Evolutionary conservation across 106 monocot genomes (phyloP), one percentile per base, ranked within the genome.

Genomic region (Ottelia alismoides): DNA sequence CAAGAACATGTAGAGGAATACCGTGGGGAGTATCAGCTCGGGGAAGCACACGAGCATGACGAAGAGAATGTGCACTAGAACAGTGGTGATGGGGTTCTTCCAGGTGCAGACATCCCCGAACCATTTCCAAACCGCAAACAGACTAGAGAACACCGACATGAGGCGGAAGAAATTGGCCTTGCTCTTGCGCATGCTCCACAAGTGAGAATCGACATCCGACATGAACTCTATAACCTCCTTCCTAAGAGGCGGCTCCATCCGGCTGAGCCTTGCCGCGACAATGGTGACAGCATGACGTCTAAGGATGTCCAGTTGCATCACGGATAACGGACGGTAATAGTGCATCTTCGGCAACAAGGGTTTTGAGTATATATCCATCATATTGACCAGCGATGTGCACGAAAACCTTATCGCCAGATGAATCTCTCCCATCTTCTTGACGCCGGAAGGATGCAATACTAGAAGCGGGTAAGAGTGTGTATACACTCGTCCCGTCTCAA

Each of bases 351-450:
- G 88, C 2, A 80, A 62, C 9, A 84, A 65, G 3, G 84, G 88
- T 27, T 58, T 50, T 0, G 73, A 47, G 59, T 89, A 84, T 1
- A 59, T 51, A 2, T 59, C 56, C 62, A 89, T 58, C 43, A 62
- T 63, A 47, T 72, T 74, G 22, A 69, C n/a, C 0, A 71, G 20
- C 0, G 83, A 79, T 0, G 70, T 65, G 4, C 70, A 61, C 0
- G 84, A 74, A 64, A 89, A 89, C 22, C 84, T 58, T 28, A 89
- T 66, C 1, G 84, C 88, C 20, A 89, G 57, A 60, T 84, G 84
- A 9, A 89, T 58, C 61, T 89, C 88, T 0, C 88, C 88, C 83
- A 80, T 84, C 58, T 77, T 83, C 62, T 80, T 89, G n/a, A n/a
- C n/a, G n/a, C n/a, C n/a, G 0, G 84, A 77, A 25, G 25, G 58